Evolutionary conservation across 768 basidiomycete species (phyloP), one percentile per base, ranked within the genome.

Genomic region (Pisolithus sp.): DNA sequence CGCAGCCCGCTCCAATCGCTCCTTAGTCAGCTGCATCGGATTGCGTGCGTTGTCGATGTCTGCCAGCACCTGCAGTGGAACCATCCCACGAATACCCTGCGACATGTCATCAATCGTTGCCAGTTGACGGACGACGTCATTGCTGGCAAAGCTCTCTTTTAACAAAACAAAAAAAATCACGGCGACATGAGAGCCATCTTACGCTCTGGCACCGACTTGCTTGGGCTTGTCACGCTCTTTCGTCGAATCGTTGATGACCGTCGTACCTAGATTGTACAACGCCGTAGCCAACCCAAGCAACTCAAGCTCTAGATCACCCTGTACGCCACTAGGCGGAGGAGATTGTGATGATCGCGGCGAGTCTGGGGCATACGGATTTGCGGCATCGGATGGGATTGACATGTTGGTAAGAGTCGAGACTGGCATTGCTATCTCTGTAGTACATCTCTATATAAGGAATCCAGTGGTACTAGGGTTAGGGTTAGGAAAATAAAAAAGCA

Each of bases 31-130:
- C 62, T 83, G 82, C 82, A 88, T 83, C 4, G 89, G 90, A 63
- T 92, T 91, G 42, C 81, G 78, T 3, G 82, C 74, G 57, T 81
- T 84, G 72, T 93, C 90, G 52, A 92, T 85, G 56, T 92, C 90
- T 23, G 77, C 75, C 28, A 88, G 70, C 24, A 89, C 78, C 65
- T 90, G 86, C 67, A 86, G 72, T 0, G 89, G 89, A 17, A 91
- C 76, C 78, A 79, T 84, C 0, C 80, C 83, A 38, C 68, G 65
- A 26, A 81, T 73, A 13, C 76, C 74, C 57, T 80, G 78, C 4
- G 84, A 75, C 79, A 84, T 81, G 21, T 82, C 77, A 53, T 90
- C 88, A 46, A 91, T 75, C 12, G 74, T 76, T 6, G 74, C 70
- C 38, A 90, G 77, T 62, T 88, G 84, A 48, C 70, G 65, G 21